Evolutionary conservation across 169 alveolate species (phyloP), one percentile per base, ranked within the genome.

Genomic region (Amoebophrya sp.): DNA sequence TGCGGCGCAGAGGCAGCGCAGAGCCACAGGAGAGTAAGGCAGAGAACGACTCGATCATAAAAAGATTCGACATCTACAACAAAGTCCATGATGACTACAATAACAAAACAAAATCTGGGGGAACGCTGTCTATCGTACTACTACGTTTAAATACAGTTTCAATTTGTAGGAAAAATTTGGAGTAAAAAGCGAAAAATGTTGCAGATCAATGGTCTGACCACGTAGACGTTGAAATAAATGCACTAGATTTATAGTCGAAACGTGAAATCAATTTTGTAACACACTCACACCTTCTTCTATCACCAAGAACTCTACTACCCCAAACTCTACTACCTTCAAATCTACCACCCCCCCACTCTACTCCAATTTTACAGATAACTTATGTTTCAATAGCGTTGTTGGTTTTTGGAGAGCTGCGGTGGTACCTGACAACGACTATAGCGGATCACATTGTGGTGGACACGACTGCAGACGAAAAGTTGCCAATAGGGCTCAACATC

Each of bases 391-490:
- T 77, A 41, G 12, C 36, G 41, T 34, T 77, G 10, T 41, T 77
- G 41, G 3, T 77, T 41, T 0, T 24, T 0, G 39, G 41, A 41
- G 89, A 77, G 89, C n/a, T 77, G 40, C n/a, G 41, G 12, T 77
- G 2, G 38, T 77, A 77, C 89, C 89, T 77, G 41, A 34, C 89
- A n/a, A 33, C 89, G 41, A 24, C 26, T 6, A 33, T 77, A 0
- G 0, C 41, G 89, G 89, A 77, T 41, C 89, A 77, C 89, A 77
- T 77, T 3, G 89, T 77, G 89, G 89, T 77, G 89, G 89, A 77
- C 89, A 77, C 89, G 41, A 33, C 89, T 10, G 2, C 41, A 0
- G 41, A 77, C 89, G 89, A 77, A 41, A 77, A 77, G 40, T 41
- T 77, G 0, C 89, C 89, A 0, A 77, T 77, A 39, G 89, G 89